phyloP scores from a whole-genome alignment of 2,329 filamentous ascomycete species.

The Sporothrix pseudoabietina region DNA sequence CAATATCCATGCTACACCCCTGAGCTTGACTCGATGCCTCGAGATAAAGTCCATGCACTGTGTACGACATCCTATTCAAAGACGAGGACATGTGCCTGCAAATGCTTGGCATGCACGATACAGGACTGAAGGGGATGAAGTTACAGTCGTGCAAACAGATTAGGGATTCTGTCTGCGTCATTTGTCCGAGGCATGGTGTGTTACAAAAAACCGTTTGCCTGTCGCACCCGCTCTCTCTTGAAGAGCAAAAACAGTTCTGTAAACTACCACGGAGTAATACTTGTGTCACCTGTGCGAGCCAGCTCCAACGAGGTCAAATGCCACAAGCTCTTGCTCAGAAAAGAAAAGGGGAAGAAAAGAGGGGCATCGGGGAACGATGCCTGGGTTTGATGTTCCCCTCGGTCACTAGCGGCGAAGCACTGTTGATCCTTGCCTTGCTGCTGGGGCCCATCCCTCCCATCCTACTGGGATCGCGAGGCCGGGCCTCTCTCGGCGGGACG shows the following conservation, averaged over 20 bases:
- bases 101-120: not conserved
- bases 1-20: not conserved
- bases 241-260: not conserved
- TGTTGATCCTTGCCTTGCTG: conserved; percentile 20
- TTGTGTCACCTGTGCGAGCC: not conserved
- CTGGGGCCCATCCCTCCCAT: conserved; percentile 4
- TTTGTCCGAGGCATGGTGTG: not conserved
- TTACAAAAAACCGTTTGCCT: not conserved
- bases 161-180: not conserved
- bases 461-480: not conserved
- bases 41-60: not conserved
- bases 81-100: not conserved
- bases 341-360: not conserved
- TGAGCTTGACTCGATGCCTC: not conserved
- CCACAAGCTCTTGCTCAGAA: not conserved
- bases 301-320: not conserved
- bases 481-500: conserved; percentile 2
- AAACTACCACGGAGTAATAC: not conserved
- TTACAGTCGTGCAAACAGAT: not conserved
- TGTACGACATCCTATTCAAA: not conserved
- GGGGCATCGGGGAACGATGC: not conserved
- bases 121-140: not conserved
- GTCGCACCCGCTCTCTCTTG: not conserved
- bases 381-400: conserved; percentile 22
- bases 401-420: conserved; percentile 19